Evolutionary conservation across 2,329 filamentous ascomycete species (phyloP).

Genomic region (Fusarium sp.): DNA sequence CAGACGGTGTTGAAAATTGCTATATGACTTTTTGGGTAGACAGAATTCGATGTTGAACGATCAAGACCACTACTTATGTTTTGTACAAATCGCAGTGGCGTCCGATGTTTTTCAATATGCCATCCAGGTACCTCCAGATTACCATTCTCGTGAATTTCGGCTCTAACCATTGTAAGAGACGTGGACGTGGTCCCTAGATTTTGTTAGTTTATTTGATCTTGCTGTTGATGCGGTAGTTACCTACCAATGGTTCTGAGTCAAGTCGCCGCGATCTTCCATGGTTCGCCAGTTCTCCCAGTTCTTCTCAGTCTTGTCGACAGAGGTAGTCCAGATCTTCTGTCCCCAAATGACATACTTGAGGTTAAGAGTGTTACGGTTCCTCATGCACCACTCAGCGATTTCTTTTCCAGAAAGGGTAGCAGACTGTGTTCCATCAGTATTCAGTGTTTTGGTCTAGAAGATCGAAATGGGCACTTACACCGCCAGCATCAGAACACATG

Average conservation of each 20-base stretch:
- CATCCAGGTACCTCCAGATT: not conserved
- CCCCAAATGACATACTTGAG: conserved; percentile 61
- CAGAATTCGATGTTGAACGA: not conserved
- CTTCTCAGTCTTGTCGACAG: conserved; percentile 45
- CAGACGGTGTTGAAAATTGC: not conserved
- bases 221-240: not conserved
- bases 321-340: conserved; percentile 56
- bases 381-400: conserved; percentile 60
- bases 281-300: conserved; percentile 52
- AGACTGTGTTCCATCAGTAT: conserved; percentile 33
- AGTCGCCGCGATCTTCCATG: conserved; percentile 52
- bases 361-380: conserved; percentile 50
- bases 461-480: conserved; percentile 43
- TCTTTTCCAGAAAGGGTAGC: conserved; percentile 50
- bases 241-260: conserved; percentile 56
- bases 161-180: conserved; percentile 39
- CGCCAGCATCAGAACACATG: conserved; percentile 50
- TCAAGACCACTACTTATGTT: not conserved
- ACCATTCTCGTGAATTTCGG: not conserved
- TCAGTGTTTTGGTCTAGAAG: not conserved
- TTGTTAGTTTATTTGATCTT: not conserved
- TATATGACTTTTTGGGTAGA: not conserved
- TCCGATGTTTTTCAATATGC: not conserved
- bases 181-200: conserved; percentile 39
- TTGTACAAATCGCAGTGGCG: not conserved